Evolutionary conservation across 495 filamentous ascomycete genomes (phyloP).

Genomic region (Penicillium cinerascens): DNA sequence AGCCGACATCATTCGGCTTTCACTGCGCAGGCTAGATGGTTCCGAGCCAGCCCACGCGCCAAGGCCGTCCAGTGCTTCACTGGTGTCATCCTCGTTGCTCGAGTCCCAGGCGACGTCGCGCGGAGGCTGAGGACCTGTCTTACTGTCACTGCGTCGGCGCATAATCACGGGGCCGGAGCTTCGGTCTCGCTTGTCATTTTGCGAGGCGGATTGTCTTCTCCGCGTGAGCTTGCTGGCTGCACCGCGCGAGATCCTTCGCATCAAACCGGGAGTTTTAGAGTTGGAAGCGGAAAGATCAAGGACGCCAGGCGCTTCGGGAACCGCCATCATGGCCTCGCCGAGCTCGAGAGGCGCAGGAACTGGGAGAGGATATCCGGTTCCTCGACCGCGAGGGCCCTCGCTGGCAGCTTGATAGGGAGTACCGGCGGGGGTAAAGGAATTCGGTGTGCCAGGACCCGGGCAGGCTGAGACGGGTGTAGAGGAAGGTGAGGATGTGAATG

Average conservation of each 20-base stretch:
- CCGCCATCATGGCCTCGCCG: conserved; percentile 51
- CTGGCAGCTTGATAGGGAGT: conserved; percentile 51
- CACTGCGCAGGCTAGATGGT: conserved; percentile 37
- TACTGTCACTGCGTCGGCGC: conserved; percentile 83
- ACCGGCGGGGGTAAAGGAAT: conserved; percentile 45
- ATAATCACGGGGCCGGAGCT: conserved; percentile 87
- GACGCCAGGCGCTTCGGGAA: conserved; percentile 34
- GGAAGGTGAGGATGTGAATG: conserved; percentile 31
- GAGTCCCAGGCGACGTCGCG: conserved; percentile 50
- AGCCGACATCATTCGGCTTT: conserved; percentile 28
- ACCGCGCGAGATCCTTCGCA: conserved; percentile 64
- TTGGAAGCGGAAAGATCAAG: conserved; percentile 53
- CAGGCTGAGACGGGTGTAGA: conserved; percentile 33
- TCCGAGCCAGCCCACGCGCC: conserved; percentile 39
- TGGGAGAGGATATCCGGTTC: conserved; percentile 30
- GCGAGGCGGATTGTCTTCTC: conserved; percentile 68
- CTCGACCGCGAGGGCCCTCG: conserved; percentile 48
- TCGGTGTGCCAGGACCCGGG: conserved; percentile 28
- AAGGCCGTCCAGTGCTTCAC: conserved; percentile 50
- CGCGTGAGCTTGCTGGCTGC: conserved; percentile 58
- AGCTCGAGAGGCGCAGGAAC: conserved; percentile 50
- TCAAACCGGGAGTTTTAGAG: conserved; percentile 54
- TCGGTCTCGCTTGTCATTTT: conserved; percentile 71
- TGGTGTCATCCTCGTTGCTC: conserved; percentile 58
- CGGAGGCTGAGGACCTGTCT: conserved; percentile 56